These are phyloP conservation scores for Nothophaeocryptopus gaeumannii DNA, from an alignment of 2,329 filamentous ascomycete species.

Conservation along the genomic window DNA sequence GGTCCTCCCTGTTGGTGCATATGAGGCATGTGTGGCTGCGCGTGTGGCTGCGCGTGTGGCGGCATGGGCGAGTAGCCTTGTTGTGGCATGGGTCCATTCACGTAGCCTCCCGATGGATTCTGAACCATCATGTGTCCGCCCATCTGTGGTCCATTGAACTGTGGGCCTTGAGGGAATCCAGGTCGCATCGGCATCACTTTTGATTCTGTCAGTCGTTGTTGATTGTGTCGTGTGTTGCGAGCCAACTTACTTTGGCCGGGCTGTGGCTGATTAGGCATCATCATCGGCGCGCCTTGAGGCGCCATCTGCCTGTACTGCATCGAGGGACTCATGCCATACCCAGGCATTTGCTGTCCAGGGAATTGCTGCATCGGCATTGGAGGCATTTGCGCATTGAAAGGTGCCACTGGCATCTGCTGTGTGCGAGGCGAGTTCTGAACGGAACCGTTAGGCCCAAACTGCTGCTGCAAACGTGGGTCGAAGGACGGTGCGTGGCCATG, in stretches of 20 bases:
- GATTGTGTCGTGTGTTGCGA: neutral
- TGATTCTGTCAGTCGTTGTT: slow-evolving; percentile 66
- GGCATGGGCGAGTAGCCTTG: slow-evolving; percentile 69
- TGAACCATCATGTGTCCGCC: slow-evolving; percentile 77
- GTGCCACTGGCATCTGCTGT: slow-evolving; percentile 52
- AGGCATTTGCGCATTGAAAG: slow-evolving; percentile 52
- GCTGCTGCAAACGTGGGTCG: slow-evolving; percentile 82
- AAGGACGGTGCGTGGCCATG: slow-evolving; percentile 68
- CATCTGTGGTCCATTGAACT: slow-evolving; percentile 49
- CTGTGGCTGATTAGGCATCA: slow-evolving; percentile 23
- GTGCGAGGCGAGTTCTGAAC: slow-evolving; percentile 78
- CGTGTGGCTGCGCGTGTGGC: slow-evolving; percentile 61
- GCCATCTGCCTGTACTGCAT: slow-evolving; percentile 48
- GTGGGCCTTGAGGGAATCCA: slow-evolving; percentile 20
- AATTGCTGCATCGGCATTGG: slow-evolving; percentile 49
- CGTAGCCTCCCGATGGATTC: slow-evolving; percentile 66
- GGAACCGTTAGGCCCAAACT: slow-evolving; percentile 71
- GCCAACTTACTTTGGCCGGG: slow-evolving; percentile 26
- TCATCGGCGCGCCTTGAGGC: slow-evolving; percentile 26
- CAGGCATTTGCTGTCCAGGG: slow-evolving; percentile 68
- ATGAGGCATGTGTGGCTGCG: slow-evolving; percentile 61
- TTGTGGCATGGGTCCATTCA: slow-evolving; percentile 64
- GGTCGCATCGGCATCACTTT: slow-evolving; percentile 44
- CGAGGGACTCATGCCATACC: slow-evolving; percentile 66
- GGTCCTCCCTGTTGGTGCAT: slow-evolving; percentile 33